These are phyloP conservation scores for Ophiognomonia clavigignenti-juglandacearum DNA, from an alignment of 2,329 filamentous ascomycete species.

Conservation along the genomic window DNA sequence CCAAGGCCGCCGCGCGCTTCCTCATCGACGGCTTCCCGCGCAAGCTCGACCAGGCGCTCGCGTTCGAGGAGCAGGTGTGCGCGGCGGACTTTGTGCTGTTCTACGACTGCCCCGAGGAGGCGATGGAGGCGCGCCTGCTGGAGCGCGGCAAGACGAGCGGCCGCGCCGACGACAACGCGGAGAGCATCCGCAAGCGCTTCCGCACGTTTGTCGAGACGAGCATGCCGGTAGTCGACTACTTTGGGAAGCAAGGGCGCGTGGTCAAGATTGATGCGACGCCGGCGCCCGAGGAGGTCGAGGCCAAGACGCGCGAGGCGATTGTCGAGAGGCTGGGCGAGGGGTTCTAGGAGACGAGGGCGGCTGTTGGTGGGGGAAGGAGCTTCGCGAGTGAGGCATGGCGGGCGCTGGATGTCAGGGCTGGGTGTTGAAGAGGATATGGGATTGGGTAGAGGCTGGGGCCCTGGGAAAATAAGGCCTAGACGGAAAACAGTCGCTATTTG, in stretches of 20 bases:
- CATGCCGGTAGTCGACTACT: conserved; percentile 94
- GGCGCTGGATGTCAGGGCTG: not conserved
- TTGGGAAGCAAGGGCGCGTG: conserved; percentile 69
- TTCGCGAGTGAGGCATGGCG: not conserved
- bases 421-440: not conserved
- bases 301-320: conserved; percentile 46
- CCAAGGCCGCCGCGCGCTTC: conserved; percentile 71
- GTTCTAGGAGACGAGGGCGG: conserved; percentile 26
- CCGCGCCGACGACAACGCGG: conserved; percentile 86
- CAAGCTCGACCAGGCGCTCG: conserved; percentile 93
- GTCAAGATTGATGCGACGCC: conserved; percentile 73
- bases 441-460: not conserved
- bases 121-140: conserved; percentile 79
- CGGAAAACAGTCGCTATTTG: conserved; percentile 1
- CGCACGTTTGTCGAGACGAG: conserved; percentile 89
- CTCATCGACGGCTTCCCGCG: conserved; percentile 80
- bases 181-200: conserved; percentile 96
- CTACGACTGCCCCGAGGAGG: conserved; percentile 85
- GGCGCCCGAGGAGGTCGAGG: conserved; percentile 57
- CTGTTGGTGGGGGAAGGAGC: not conserved
- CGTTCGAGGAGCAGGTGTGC: conserved; percentile 88
- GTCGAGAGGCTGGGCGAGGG: conserved; percentile 41
- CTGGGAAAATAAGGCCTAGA: not conserved
- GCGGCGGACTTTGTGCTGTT: conserved; percentile 83
- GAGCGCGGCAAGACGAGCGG: conserved; percentile 92